Evolutionary conservation across 345 rosid genomes (phyloP).

Genomic region (Atalantia buxifolia): DNA sequence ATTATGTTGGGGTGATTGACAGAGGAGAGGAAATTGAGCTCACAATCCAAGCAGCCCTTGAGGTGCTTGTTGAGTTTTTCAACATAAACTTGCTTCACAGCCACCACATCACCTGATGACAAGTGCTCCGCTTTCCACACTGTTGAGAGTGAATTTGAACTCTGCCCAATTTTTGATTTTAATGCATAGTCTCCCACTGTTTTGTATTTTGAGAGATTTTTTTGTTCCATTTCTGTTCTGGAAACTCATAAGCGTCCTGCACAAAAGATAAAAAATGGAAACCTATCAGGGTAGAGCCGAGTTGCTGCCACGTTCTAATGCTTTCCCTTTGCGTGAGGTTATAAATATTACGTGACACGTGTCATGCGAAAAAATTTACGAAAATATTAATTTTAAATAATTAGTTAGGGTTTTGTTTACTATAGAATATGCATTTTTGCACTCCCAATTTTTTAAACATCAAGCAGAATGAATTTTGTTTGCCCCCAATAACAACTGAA

Average conservation of each 20-base stretch:
- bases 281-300: no score
- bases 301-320: no score
- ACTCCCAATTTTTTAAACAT: no score
- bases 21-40: conserved; percentile 54
- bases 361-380: no score
- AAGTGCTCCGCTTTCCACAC: conserved; percentile 55
- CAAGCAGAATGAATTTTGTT: no score
- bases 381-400: no score
- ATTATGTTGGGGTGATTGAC: conserved; percentile 62
- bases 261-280: no score
- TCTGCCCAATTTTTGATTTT: conserved; percentile 54
- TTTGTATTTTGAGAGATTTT: not conserved
- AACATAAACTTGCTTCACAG: conserved; percentile 55
- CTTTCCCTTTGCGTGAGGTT: no score
- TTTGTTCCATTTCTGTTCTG: conserved; percentile 9
- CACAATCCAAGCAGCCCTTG: conserved; percentile 43
- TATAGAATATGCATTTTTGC: no score
- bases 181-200: conserved; percentile 31
- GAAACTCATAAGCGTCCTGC: not conserved
- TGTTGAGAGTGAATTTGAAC: conserved; percentile 26
- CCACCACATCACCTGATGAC: conserved; percentile 44
- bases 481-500: no score
- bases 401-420: no score
- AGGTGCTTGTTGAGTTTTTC: conserved; percentile 49
- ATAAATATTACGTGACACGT: no score